These are phyloP conservation scores for Telopea speciosissima DNA, from an alignment of 177 flowering plant genomes.

Conservation along the genomic window DNA sequence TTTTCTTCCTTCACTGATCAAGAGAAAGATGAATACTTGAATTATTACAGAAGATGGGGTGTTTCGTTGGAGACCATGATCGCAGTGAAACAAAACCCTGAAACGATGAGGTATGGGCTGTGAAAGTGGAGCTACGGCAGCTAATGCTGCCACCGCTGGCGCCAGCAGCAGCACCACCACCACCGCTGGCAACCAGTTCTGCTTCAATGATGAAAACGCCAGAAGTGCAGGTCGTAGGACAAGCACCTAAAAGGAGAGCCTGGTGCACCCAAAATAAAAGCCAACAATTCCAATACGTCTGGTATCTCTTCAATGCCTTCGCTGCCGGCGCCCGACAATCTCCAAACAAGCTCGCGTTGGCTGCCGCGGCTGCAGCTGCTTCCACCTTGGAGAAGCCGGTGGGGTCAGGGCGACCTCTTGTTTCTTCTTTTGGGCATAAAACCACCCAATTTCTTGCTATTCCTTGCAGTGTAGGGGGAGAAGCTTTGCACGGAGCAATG, in stretches of 20 bases:
- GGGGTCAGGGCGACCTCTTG: slow-evolving; percentile 7
- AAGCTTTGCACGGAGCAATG: slow-evolving; percentile 61
- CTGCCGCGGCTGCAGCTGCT: slow-evolving; percentile 25
- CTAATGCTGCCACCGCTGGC: too few species aligned
- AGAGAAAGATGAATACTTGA: too few species aligned
- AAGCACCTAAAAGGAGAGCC: slow-evolving; percentile 53
- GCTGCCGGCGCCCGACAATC: slow-evolving; percentile 85
- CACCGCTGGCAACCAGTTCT: too few species aligned
- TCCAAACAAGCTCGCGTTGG: slow-evolving; percentile 32
- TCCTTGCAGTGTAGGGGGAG: too few species aligned
- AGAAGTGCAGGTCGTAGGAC: slow-evolving; percentile 9
- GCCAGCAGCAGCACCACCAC: too few species aligned
- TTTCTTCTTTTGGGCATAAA: slow-evolving; percentile 12
- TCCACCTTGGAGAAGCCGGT: slow-evolving; percentile 15
- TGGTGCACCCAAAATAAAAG: slow-evolving; percentile 56
- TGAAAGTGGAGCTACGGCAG: too few species aligned
- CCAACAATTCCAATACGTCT: slow-evolving; percentile 27
- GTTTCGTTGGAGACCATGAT: too few species aligned
- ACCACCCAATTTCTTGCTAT: too few species aligned
- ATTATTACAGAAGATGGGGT: too few species aligned
- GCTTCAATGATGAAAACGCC: slow-evolving; percentile 4
- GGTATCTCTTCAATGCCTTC: slow-evolving; percentile 37
- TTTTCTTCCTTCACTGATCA: too few species aligned
- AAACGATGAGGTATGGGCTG: too few species aligned
- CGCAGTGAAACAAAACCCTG: too few species aligned